Evolutionary conservation across 139 green algal genomes (phyloP), one percentile per base, ranked within the genome.

Genomic region (Micractinium sp.): DNA sequence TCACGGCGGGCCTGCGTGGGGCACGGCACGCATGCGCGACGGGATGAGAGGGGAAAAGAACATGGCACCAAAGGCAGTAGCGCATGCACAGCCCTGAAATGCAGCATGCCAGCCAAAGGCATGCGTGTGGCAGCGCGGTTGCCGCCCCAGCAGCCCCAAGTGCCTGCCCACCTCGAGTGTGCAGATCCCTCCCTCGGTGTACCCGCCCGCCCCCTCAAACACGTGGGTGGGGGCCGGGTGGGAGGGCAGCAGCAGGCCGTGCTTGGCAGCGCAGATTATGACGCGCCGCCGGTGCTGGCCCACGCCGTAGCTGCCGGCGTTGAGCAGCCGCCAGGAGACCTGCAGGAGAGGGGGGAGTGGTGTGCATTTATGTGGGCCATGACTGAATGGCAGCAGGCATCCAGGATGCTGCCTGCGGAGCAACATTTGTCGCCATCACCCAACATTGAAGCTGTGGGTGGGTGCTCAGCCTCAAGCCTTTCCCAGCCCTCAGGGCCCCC

Each of bases 211-310:
- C 0, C 82, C 82, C 39, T 16, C 4, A 35, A 87, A 87, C 35
- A 87, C 61, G 12, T 69, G 71, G 22, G 31, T 75, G 35, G 61
- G 82, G 9, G 13, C 5, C 0, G 82, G 82, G 61, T 75, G 73
- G 61, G 3, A 23, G 33, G 82, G 35, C 23, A 63, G 9, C 16
- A 61, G 82, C 61, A 87, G 53, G 61, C 56, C 82, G 25, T 87
- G 82, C 60, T 69, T 53, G 1, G 36, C 82, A 29, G 47, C 25
- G 0, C 39, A 12, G 9, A 87, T 22, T 35, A 87, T 60, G 23
- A 87, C 35, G 35, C 82, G 82, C 35, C 82, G 82, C 22, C 82
- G 35, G 82, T 87, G 82, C 82, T 87, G 82, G n/a, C 20, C 82
- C 12, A 36, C 38, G 36, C 82, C 33, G 25, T 63, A 87, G 61